Evolutionary conservation across 805 yeast genomes (phyloP).

Genomic region (Yamadazyma takamatsuzukensis): DNA sequence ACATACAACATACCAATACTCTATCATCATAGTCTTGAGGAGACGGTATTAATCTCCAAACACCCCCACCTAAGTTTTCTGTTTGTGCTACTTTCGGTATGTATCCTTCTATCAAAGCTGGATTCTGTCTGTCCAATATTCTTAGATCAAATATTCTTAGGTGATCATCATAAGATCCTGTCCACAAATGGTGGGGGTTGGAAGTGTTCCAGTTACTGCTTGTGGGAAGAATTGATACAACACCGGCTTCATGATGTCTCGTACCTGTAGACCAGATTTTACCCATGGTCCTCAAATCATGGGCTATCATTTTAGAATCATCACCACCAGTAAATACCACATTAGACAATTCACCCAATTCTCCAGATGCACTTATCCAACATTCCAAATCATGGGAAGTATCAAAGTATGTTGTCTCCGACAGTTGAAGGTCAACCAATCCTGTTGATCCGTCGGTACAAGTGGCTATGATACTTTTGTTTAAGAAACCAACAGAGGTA

Average conservation of each 20-base stretch:
- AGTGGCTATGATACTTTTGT: constrained; percentile 37
- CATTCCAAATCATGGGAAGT: constrained; percentile 70
- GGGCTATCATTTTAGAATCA: constrained; percentile 71
- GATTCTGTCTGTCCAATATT: constrained; percentile 38
- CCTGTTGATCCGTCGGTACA: constrained; percentile 58
- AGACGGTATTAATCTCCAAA: constrained; percentile 82
- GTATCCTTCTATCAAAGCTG: constrained; percentile 40
- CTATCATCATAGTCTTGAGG: constrained; percentile 38
- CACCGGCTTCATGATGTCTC: constrained; percentile 85
- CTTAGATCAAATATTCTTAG: constrained; percentile 69
- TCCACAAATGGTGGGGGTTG: constrained; percentile 56
- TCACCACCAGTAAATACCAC: constrained; percentile 89
- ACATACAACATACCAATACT: constrained; percentile 87
- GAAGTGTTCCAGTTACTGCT: constrained; percentile 37
- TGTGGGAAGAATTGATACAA: constrained; percentile 68
- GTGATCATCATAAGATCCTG: constrained; percentile 90
- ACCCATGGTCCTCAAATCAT: constrained; percentile 51
- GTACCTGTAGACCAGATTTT: constrained; percentile 32
- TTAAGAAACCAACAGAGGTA: constrained; percentile 48
- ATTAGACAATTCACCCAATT: constrained; percentile 45
- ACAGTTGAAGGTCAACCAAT: constrained; percentile 11
- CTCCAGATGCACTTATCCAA: constrained; percentile 81
- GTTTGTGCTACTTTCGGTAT: constrained; percentile 46
- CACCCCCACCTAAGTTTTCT: constrained; percentile 82
- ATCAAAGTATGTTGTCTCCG: too few species aligned